Percentiles rank a stretch among this genome's conserved stretches.
These are phyloP conservation scores for Pleurotus citrinopileatus DNA, from an alignment of 768 basidiomycete species.

Conservation along the genomic window DNA sequence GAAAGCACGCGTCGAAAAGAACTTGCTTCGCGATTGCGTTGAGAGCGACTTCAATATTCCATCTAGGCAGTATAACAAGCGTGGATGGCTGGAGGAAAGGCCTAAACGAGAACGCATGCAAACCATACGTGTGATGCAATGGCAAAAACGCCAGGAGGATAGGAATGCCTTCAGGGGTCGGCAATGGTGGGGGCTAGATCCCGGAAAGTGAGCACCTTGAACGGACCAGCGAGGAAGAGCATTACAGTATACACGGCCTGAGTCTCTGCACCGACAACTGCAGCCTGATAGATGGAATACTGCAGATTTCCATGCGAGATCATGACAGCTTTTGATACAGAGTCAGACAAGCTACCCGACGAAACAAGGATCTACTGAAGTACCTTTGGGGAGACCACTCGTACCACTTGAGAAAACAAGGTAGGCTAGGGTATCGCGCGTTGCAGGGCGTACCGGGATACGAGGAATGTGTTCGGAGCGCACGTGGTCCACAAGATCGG, in stretches of 20 bases:
- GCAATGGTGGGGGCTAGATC: constrained; percentile 33
- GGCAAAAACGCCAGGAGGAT: constrained; percentile 59
- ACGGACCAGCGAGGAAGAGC: neutral
- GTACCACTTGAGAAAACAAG: constrained; percentile 79
- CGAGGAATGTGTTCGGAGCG: constrained; percentile 34
- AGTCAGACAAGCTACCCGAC: neutral
- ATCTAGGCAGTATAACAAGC: constrained; percentile 53
- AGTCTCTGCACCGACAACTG: constrained; percentile 25
- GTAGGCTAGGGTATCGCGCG: constrained; percentile 59
- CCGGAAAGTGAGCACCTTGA: neutral
- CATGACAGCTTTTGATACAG: constrained; percentile 55
- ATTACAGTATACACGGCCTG: constrained; percentile 36
- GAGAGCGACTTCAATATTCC: constrained; percentile 53
- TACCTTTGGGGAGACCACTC: constrained; percentile 73
- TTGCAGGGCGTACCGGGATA: constrained; percentile 41
- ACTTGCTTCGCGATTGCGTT: constrained; percentile 57
- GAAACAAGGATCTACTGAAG: neutral
- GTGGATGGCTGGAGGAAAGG: constrained; percentile 44
- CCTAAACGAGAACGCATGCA: constrained; percentile 52
- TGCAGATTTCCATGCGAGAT: constrained; percentile 66
- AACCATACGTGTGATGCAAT: constrained; percentile 64
- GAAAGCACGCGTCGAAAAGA: neutral
- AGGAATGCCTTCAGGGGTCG: constrained; percentile 43
- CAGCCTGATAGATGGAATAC: constrained; percentile 37
- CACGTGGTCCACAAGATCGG: constrained; percentile 37